Evolutionary conservation across 495 filamentous ascomycete genomes (phyloP), one percentile per base, ranked within the genome.

Genomic region (Darksidea phi): DNA sequence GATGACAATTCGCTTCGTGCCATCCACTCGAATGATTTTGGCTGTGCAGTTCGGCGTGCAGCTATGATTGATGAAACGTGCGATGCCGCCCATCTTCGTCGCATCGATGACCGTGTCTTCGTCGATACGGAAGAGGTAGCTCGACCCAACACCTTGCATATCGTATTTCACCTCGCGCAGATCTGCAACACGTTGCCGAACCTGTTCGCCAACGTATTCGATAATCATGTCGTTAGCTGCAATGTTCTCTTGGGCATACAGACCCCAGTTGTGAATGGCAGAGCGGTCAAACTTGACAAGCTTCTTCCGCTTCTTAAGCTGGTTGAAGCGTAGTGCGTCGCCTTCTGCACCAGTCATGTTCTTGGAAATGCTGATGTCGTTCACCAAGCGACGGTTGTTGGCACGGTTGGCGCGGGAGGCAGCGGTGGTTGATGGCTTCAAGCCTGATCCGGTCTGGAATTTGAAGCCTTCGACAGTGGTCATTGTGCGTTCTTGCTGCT

Each of bases 211-310:
- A 17, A 99, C 94, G 71, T 99, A 99, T 76, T 99, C 94, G 70
- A 99, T 99, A 70, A 99, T 99, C 91, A 99, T 97, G 73, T 99
- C 94, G 71, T 96, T 95, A 65, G 90, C 91, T 26, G 90, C 80
- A 59, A 99, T 99, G 67, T 95, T 93, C 74, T 97, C 93, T 79
- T 96, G 91, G 6, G 94, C 91, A 68, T 97, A 99, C 38, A 99
- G 76, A 26, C 94, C 94, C 94, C 94, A 99, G 70, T 96, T 96
- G 74, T 99, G 94, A 67, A 99, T 99, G 47, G 94, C 95, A 23
- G 95, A 97, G 6, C 94, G 86, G 51, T 91, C 94, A 71, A 99
- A 99, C 69, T 94, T 93, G 55, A 99, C 94, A 0, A 93, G 91
- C 77, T 99, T 99, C 85, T 97, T 97, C 48, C 94, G 86, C 73